Conservation (phyloP, 495 filamentous ascomycete species). For the Hyaloscypha finlandica region DNA sequence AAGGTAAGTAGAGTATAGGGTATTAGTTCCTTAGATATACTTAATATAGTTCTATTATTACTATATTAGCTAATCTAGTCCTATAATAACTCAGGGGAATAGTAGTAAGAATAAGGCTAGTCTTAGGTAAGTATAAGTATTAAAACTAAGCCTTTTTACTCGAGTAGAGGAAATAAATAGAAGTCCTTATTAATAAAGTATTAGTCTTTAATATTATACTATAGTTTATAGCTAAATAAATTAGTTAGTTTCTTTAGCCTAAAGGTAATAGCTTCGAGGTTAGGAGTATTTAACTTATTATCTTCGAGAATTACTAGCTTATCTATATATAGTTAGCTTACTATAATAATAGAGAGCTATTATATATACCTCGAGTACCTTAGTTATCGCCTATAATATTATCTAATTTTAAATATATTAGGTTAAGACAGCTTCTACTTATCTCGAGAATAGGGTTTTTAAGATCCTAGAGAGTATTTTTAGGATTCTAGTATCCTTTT, state of each 20-base stretch:
- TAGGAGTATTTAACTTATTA: conserved; percentile 1
- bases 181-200: conserved; percentile 4
- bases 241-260: conserved; percentile 3
- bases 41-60: conserved; percentile 13
- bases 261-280: background rate
- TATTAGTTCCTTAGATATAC: background rate
- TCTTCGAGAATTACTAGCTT: conserved; percentile 8
- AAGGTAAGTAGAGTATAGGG: conserved; percentile 2
- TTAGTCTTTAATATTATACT: conserved; percentile 8
- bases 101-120: background rate
- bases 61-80: conserved; percentile 14
- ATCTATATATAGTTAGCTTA: conserved; percentile 2
- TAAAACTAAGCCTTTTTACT: conserved; percentile 4
- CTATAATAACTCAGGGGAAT: background rate
- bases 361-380: background rate
- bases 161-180: conserved; percentile 4
- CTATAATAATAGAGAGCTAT: background rate
- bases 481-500: background rate
- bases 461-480: background rate
- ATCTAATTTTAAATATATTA: conserved; percentile 5
- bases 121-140: background rate
- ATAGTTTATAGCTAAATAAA: background rate
- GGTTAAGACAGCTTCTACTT: background rate
- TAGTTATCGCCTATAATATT: background rate
- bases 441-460: background rate